Conservation (phyloP, 305 asterid genomes). For the Fraxinus velutina region DNA sequence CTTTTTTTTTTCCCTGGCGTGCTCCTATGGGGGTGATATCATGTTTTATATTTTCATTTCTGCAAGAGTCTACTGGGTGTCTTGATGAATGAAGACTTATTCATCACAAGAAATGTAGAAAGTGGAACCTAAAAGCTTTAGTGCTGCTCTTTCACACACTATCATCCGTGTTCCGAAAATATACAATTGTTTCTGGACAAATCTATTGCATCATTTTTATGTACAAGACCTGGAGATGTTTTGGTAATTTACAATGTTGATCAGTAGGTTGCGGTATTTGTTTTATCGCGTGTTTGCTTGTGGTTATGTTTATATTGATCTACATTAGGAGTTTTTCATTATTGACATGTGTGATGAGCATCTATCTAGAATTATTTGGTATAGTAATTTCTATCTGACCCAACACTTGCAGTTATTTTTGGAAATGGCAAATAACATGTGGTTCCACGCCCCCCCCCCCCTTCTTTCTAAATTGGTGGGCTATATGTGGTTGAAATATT, state of each 20-base stretch:
- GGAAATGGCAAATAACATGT: not conserved
- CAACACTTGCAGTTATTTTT: not conserved
- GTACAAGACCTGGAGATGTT: not conserved
- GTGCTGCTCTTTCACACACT: not conserved
- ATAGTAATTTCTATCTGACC: not conserved
- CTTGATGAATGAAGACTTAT: not conserved
- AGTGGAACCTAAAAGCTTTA: not conserved
- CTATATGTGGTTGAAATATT: not conserved
- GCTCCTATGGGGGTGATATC: not conserved
- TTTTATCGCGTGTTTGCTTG: not conserved
- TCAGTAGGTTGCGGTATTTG: not conserved
- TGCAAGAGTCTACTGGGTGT: not conserved
- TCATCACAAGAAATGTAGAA: not conserved
- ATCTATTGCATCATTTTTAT: not conserved
- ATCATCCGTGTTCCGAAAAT: not conserved
- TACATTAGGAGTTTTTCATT: not conserved
- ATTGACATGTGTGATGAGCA: not conserved
- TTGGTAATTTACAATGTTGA: not conserved
- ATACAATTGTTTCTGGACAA: not conserved
- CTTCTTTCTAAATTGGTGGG: not conserved
- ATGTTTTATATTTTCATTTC: not conserved
- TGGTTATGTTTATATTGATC: not conserved
- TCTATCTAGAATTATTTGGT: slow-evolving; percentile 4
- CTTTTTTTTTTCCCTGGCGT: not conserved
- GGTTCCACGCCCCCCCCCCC: not conserved